Conservation (phyloP, 805 yeast species). For the Zygosaccharomyces lentus region DNA sequence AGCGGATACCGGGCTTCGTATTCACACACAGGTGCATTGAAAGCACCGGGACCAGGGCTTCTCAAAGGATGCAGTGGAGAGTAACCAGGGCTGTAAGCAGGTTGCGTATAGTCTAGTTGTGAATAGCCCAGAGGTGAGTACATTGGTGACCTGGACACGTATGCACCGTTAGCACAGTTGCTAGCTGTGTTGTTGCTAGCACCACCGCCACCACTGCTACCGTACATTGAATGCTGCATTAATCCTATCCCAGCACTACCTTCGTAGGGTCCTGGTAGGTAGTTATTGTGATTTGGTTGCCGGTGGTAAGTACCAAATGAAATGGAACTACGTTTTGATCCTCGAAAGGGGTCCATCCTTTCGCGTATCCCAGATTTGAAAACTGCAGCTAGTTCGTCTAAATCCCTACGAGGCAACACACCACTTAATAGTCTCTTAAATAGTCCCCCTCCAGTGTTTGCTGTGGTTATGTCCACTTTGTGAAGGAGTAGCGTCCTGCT, state of each 20-base stretch:
- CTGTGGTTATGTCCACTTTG: not conserved
- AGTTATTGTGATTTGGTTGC: slow-evolving; percentile 17
- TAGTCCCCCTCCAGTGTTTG: not conserved
- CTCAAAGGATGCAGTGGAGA: slow-evolving; percentile 20
- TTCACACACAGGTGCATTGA: slow-evolving; percentile 22
- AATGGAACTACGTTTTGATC: slow-evolving; percentile 31
- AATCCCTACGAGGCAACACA: not conserved
- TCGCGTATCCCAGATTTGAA: not conserved
- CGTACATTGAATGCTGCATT: slow-evolving; percentile 5
- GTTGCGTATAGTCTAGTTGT: slow-evolving; percentile 17
- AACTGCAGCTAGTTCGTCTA: not conserved
- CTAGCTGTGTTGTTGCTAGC: slow-evolving; percentile 4
- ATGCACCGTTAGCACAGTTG: slow-evolving; percentile 4
- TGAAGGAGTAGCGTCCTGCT: not conserved
- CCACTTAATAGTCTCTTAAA: not conserved
- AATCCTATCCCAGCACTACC: slow-evolving; percentile 7
- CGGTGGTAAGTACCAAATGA: slow-evolving; percentile 29
- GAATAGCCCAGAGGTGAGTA: slow-evolving; percentile 30
- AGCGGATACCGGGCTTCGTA: slow-evolving; percentile 30
- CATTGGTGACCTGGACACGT: slow-evolving; percentile 26
- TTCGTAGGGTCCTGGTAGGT: slow-evolving; percentile 11
- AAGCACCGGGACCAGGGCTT: slow-evolving; percentile 10
- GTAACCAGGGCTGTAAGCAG: slow-evolving; percentile 14
- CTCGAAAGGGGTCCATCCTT: slow-evolving; percentile 27
- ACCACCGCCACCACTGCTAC: slow-evolving; percentile 5